Base-by-base conservation (phyloP, 1,284 basidiomycete species). In the Lignosus rhinocerotis region DNA sequence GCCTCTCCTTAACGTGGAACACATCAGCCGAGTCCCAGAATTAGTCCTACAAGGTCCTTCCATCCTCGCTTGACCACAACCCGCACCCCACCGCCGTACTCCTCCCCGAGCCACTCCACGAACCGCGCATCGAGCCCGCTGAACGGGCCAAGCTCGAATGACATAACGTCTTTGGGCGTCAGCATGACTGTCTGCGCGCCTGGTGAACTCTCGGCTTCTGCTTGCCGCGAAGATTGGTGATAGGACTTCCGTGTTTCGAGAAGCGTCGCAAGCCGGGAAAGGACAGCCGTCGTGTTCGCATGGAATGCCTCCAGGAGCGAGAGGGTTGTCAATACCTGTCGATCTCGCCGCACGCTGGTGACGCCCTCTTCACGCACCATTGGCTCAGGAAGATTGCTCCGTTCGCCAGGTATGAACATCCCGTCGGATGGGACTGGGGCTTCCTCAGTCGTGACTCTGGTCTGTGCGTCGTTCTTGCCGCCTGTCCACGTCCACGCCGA, bases 301-400 rank as follows among this genome's bases (percentile, higher is more conserved):
- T 90, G 88, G 73, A 92, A 87, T 0, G 86, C 85, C 64, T 89
- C 86, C 38, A 92, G 76, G 5, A 92, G 70, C 9, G 87, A 82
- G 51, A 90, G 77, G 12, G 88, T 87, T 44, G 86, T 88, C 56
- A 79, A 69, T 6, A 86, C 64, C 60, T 85, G 82, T 12, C 76
- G 75, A 46, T 80, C 71, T 67, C 59, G 73, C 69, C 63, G 65
- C 66, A 64, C 67, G 9, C 62, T 62, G 1, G 52, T 50, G 0
- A 62, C 62, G 19, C 69, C 73, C n/a, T 71, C 70, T 14, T 72
- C 67, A 34, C 66, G 61, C 3, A 68, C 68, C 1, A 63, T 66
- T 4, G 69, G 56, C 30, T 62, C 67, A 1, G 63, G 60, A 16
- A 58, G 49, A 42, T 55, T 60, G 50, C 34, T 55, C 32, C 61